Percentiles rank a stretch among this genome's conserved stretches.
Conservation (phyloP, 805 yeast genomes). For the Suhomyces xylopsoci region DNA sequence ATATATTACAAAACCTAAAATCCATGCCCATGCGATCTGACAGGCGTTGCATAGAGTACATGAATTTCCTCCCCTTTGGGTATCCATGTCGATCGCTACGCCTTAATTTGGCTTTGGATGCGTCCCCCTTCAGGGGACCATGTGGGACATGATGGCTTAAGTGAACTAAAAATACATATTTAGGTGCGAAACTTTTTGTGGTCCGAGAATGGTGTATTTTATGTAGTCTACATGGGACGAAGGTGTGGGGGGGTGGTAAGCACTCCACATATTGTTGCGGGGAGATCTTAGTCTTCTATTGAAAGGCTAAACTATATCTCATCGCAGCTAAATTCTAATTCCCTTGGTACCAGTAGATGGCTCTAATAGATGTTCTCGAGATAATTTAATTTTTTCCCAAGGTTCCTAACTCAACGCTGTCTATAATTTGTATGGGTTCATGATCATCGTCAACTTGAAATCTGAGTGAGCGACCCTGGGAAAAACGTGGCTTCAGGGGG, state of each 20-base stretch:
- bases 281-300: not conserved
- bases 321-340: not conserved
- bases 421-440: not conserved
- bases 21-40: not conserved
- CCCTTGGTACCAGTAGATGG: not conserved
- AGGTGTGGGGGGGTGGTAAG: not conserved
- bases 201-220: not conserved
- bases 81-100: not conserved
- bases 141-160: conserved; percentile 1
- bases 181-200: not conserved
- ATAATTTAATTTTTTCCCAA: not conserved
- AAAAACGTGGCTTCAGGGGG: not conserved
- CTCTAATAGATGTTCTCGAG: not conserved
- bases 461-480: not conserved
- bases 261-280: not conserved
- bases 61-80: not conserved
- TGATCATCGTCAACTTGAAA: not conserved
- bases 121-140: not conserved
- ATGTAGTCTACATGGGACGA: not conserved
- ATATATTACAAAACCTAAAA: not conserved
- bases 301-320: not conserved
- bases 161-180: not conserved
- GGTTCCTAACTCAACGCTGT: not conserved
- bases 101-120: not conserved
- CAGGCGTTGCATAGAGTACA: not conserved